A percentile compares a stretch with the other conserved stretches of the same genome.
phyloP scores from a whole-genome alignment of 495 filamentous ascomycete genomes.

The Lophium mytilinum region DNA sequence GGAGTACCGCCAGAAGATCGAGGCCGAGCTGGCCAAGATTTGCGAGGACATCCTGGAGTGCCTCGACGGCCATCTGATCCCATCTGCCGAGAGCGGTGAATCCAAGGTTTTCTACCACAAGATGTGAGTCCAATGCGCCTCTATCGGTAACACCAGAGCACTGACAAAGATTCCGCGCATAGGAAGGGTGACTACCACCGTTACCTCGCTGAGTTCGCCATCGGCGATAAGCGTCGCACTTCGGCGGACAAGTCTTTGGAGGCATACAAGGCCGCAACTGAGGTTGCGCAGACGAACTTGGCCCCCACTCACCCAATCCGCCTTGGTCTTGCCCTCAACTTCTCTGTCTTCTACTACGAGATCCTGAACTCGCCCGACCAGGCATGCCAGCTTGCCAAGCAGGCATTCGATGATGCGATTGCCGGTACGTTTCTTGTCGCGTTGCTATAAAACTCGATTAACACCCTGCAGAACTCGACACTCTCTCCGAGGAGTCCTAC shows the following conservation, averaged over 20 bases:
- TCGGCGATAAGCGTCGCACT: conserved; percentile 96
- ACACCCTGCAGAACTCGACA: conserved; percentile 73
- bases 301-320: conserved; percentile 98
- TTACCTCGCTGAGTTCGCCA: conserved; percentile 97
- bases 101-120: conserved; percentile 99
- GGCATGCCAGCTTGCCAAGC: conserved; percentile 98
- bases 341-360: conserved; percentile 99
- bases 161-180: conserved; percentile 18
- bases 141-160: not conserved
- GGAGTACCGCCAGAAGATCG: conserved; percentile 99
- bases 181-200: conserved; percentile 99
- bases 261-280: conserved; percentile 99
- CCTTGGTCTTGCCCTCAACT: conserved; percentile 96
- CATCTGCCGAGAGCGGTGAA: conserved; percentile 91
- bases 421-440: conserved; percentile 39
- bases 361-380: conserved; percentile 98
- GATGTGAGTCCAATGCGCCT: conserved; percentile 58
- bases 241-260: conserved; percentile 95
- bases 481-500: conserved; percentile 98
- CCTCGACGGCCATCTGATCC: conserved; percentile 92
- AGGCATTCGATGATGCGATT: conserved; percentile 98
- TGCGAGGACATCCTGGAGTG: conserved; percentile 98
- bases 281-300: conserved; percentile 94
- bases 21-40: conserved; percentile 96
- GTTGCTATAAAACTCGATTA: no score